Conservation (phyloP, 1,284 basidiomycete genomes). For the Heliocybe sulcata region DNA sequence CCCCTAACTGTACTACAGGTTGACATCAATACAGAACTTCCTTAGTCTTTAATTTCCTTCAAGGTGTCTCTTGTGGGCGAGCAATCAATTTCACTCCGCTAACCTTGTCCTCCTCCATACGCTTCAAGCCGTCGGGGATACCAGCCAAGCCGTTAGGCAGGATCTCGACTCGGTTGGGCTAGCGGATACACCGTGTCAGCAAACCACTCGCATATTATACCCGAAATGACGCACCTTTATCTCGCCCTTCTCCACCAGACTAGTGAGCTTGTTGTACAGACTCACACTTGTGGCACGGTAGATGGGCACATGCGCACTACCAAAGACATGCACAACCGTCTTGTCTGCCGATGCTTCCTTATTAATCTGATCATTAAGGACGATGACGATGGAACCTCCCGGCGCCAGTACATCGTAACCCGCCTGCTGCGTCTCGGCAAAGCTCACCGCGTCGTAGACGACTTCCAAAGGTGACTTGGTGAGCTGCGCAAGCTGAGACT, state of each 20-base stretch:
- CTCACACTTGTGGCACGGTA: slow-evolving; percentile 4
- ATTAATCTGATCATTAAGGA: not conserved
- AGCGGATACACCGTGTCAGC: not conserved
- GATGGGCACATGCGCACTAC: not conserved
- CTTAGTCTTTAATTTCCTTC: not conserved
- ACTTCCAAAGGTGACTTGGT: slow-evolving; percentile 11
- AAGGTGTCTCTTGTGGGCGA: slow-evolving; percentile 20
- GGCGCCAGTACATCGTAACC: not conserved
- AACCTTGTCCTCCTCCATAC: slow-evolving; percentile 16
- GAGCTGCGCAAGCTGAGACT: slow-evolving; percentile 7
- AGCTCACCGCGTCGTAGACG: slow-evolving; percentile 10
- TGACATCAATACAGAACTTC: too few relatives aligned
- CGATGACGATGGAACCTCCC: not conserved
- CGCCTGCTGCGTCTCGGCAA: slow-evolving; percentile 1
- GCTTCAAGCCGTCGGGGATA: slow-evolving; percentile 17
- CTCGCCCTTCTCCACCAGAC: slow-evolving; percentile 5
- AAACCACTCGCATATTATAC: not conserved
- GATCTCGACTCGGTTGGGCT: slow-evolving; percentile 23
- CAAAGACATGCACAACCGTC: not conserved
- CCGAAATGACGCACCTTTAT: slow-evolving; percentile 7
- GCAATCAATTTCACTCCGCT: slow-evolving; percentile 21
- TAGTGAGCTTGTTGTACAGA: slow-evolving; percentile 7
- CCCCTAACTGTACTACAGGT: too few relatives aligned
- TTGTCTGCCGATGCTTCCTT: not conserved
- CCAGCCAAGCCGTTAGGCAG: slow-evolving; percentile 19